Percentiles rank a stretch among this genome's conserved stretches.
phyloP scores from a whole-genome alignment of 495 filamentous ascomycete species.

The Penicillium salamii region DNA sequence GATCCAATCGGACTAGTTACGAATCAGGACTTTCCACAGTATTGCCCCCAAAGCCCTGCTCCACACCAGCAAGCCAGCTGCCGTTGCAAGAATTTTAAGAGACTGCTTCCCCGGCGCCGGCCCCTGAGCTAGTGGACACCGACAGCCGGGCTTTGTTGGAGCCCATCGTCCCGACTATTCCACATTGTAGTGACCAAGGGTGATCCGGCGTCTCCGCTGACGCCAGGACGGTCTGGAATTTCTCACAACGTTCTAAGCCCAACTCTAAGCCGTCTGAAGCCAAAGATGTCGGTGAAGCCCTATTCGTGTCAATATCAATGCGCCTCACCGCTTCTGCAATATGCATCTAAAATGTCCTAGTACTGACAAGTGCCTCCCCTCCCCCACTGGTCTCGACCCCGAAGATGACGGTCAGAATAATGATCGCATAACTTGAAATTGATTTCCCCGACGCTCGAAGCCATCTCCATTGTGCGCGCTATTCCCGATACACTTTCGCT shows the following conservation, averaged over 20 bases:
- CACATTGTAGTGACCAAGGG: constrained; percentile 9
- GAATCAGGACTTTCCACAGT: constrained; percentile 10
- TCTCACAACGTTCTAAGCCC: constrained; percentile 6
- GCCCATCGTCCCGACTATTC: constrained; percentile 29
- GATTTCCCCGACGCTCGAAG: background rate
- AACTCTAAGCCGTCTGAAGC: background rate
- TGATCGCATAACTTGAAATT: constrained; percentile 1
- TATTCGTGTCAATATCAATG: constrained; percentile 6
- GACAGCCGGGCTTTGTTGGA: constrained; percentile 19
- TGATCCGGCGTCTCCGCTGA: constrained; percentile 3
- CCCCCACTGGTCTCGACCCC: constrained; percentile 6
- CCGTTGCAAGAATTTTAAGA: constrained; percentile 25
- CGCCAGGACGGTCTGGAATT: constrained; percentile 26
- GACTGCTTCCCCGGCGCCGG: constrained; percentile 28
- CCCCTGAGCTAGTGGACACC: constrained; percentile 29
- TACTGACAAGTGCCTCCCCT: background rate
- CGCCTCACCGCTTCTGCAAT: constrained; percentile 18
- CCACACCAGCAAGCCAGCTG: constrained; percentile 11
- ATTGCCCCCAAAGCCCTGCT: constrained; percentile 3
- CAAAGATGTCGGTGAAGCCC: constrained; percentile 13
- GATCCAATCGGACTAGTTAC: constrained; percentile 21
- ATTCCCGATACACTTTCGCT: constrained; percentile 26
- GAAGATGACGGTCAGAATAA: constrained; percentile 1
- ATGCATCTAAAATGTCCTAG: constrained; percentile 1
- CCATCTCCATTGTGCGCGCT: constrained; percentile 25